Evolutionary conservation across 805 yeast genomes (phyloP).

Genomic region (Cyberlindnera amylophila): DNA sequence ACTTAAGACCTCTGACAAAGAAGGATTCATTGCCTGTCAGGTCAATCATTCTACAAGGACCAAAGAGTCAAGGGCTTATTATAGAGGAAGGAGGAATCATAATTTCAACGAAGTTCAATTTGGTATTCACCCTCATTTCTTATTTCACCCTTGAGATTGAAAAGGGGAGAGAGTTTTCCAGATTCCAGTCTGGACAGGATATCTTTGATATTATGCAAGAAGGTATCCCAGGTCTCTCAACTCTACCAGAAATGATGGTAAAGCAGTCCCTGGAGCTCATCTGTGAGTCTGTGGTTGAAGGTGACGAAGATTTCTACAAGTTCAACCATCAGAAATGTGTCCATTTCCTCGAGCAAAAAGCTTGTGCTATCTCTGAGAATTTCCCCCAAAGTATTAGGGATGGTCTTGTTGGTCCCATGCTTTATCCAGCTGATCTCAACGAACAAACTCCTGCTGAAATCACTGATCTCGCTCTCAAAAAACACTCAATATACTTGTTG

Average conservation of each 20-base stretch:
- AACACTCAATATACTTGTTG: conserved; percentile 44
- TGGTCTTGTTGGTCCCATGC: conserved; percentile 24
- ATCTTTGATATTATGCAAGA: conserved; percentile 35
- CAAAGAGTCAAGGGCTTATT: conserved; percentile 32
- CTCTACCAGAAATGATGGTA: conserved; percentile 17
- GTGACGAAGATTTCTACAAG: conserved; percentile 43
- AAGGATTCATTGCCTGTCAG: conserved; percentile 34
- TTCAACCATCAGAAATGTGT: conserved; percentile 38
- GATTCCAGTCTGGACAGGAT: conserved; percentile 39
- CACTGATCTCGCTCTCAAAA: conserved; percentile 33
- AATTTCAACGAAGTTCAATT: conserved; percentile 38
- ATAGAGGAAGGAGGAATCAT: conserved; percentile 39
- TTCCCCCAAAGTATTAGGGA: conserved; percentile 37
- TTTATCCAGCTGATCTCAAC: conserved; percentile 28
- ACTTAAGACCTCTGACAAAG: conserved; percentile 27
- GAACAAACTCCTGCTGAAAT: conserved; percentile 34
- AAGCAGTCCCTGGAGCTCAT: conserved; percentile 28
- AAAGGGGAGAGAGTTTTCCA: conserved; percentile 29
- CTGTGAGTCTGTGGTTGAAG: conserved; percentile 39
- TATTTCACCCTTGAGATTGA: conserved; percentile 30
- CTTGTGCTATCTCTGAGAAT: conserved; percentile 30
- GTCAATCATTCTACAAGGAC: conserved; percentile 31
- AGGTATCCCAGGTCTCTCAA: conserved; percentile 8
- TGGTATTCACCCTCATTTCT: conserved; percentile 37
- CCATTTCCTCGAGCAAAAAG: conserved; percentile 36